Evolutionary conservation across 768 basidiomycete species (phyloP).

Genomic region (Hygrophoropsis aurantiaca): DNA sequence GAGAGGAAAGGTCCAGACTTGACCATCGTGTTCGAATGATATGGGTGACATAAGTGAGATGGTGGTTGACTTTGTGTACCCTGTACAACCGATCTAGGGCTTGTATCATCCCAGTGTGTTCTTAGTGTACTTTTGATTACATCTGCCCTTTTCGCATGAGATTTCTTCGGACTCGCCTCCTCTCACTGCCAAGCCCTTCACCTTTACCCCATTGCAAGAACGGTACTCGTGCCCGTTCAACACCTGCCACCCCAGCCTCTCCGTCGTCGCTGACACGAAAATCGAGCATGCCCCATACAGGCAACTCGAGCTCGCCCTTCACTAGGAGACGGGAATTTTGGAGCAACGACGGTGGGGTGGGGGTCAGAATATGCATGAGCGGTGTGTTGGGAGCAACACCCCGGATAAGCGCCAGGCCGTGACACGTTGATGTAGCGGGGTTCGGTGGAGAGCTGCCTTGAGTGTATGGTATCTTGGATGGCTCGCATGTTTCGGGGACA

Average conservation of each 20-base stretch:
- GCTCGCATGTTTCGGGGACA: slow-evolving; percentile 1
- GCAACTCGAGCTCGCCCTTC: slow-evolving; percentile 87
- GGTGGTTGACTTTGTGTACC: not conserved
- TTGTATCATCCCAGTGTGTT: too few relatives aligned
- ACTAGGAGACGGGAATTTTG: slow-evolving; percentile 51
- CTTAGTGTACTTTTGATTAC: slow-evolving; percentile 28
- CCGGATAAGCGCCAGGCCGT: slow-evolving; percentile 80
- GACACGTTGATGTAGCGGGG: slow-evolving; percentile 60
- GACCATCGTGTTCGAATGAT: slow-evolving; percentile 5
- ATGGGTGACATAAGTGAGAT: not conserved
- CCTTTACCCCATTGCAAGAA: slow-evolving; percentile 77
- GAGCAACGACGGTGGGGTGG: slow-evolving; percentile 55
- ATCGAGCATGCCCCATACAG: slow-evolving; percentile 86
- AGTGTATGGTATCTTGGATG: slow-evolving; percentile 48
- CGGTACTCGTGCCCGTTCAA: slow-evolving; percentile 60
- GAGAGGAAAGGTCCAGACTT: slow-evolving; percentile 10
- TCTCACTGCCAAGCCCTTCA: slow-evolving; percentile 71
- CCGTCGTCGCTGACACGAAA: slow-evolving; percentile 44
- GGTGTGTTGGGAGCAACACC: slow-evolving; percentile 36
- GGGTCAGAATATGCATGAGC: slow-evolving; percentile 76
- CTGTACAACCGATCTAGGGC: not conserved
- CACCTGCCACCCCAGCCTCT: slow-evolving; percentile 47
- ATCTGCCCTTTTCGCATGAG: slow-evolving; percentile 82
- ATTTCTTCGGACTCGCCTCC: slow-evolving; percentile 76
- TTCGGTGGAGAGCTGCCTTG: slow-evolving; percentile 56